Evolutionary conservation across 176 grass and related monocot genomes (phyloP).

Genomic region (Alloteropsis semialata): DNA sequence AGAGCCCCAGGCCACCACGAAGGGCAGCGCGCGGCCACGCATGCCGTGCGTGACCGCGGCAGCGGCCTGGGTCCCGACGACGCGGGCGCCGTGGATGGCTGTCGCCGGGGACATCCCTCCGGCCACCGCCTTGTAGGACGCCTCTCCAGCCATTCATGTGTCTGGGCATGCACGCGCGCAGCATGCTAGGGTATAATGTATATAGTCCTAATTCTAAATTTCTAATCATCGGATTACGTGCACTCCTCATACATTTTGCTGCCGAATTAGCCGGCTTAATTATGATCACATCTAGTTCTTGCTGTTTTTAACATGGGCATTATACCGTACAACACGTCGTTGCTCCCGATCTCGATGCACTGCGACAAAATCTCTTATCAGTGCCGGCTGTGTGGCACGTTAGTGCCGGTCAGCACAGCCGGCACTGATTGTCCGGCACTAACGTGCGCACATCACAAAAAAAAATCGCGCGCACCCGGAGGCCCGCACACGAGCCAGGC

Average conservation of each 20-base stretch:
- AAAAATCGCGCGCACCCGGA: too few relatives aligned
- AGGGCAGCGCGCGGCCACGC: neutral
- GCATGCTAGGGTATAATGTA: neutral
- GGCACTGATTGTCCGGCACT: too few relatives aligned
- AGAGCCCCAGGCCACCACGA: conserved; percentile 18
- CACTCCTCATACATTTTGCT: neutral
- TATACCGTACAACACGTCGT: neutral
- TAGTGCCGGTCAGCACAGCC: too few relatives aligned
- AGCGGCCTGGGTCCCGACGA: conserved; percentile 22
- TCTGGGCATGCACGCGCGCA: neutral
- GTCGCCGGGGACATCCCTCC: conserved; percentile 21
- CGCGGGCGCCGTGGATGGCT: conserved; percentile 22
- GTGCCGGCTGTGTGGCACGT: too few relatives aligned
- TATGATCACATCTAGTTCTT: too few relatives aligned
- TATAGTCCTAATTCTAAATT: too few relatives aligned
- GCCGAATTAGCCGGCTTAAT: neutral
- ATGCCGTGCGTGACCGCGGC: conserved; percentile 14
- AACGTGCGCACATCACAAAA: too few relatives aligned
- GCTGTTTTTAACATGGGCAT: neutral
- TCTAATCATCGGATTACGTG: neutral
- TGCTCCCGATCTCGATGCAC: neutral
- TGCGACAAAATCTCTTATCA: fast-evolving
- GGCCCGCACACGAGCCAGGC: too few relatives aligned
- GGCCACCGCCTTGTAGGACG: conserved; percentile 4
- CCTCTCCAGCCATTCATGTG: neutral